A percentile compares a stretch with the other conserved stretches of the same genome.
These are phyloP conservation scores for Pichia occidentalis DNA, from an alignment of 805 yeast genomes.

Conservation along the genomic window DNA sequence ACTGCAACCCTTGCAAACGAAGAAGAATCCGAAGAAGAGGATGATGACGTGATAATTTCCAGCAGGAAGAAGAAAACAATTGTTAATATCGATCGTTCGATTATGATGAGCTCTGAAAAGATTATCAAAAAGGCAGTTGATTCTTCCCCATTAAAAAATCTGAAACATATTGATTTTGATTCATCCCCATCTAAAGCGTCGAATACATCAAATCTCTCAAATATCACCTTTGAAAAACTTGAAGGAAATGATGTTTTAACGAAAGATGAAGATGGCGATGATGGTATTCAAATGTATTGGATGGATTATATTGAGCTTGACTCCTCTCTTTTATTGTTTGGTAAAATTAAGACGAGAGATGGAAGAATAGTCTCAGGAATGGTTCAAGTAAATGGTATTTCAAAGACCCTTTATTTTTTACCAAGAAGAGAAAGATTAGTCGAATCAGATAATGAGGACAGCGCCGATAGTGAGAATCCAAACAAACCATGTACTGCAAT, in stretches of 20 bases:
- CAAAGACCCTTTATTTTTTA: constrained; percentile 68
- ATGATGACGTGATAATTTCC: constrained; percentile 54
- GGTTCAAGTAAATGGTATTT: constrained; percentile 64
- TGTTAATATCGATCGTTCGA: constrained; percentile 34
- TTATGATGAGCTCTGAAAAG: constrained; percentile 34
- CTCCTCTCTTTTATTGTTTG: constrained; percentile 64
- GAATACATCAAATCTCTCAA: constrained; percentile 21
- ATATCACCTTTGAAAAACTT: constrained; percentile 25
- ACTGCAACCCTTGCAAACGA: too few relatives aligned
- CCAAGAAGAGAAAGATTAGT: constrained; percentile 45
- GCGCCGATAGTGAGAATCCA: constrained; percentile 14
- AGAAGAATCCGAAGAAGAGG: constrained; percentile 32
- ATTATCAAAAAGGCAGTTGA: constrained; percentile 14
- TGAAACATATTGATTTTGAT: too few relatives aligned
- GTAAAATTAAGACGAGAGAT: constrained; percentile 61
- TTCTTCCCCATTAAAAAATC: constrained; percentile 28
- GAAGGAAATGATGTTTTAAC: constrained; percentile 34
- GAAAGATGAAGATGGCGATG: constrained; percentile 27
- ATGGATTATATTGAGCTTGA: constrained; percentile 79
- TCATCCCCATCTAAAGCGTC: constrained; percentile 19
- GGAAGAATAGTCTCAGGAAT: constrained; percentile 62
- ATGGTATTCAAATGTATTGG: constrained; percentile 72
- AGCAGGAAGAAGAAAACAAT: constrained; percentile 45
- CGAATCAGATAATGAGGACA: constrained; percentile 29
- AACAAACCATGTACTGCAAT: constrained; percentile 38